Evolutionary conservation across 106 monocot genomes (phyloP).

Genomic region (Alisma plantagoaquatica): DNA sequence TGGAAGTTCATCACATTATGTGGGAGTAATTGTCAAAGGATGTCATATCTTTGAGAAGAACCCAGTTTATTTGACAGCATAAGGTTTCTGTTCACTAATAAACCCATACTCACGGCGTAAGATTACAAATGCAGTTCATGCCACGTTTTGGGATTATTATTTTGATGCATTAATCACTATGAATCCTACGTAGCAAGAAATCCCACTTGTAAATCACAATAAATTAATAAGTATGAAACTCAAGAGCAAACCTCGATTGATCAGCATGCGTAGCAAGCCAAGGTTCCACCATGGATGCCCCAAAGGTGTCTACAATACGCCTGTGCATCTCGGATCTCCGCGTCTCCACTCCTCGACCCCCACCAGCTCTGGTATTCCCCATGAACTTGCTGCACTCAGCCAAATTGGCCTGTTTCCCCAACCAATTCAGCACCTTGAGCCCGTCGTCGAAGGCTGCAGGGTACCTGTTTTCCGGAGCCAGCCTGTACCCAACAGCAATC

Average conservation of each 20-base stretch:
- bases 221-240: too few relatives aligned
- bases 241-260: constrained; percentile 59
- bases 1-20: too few relatives aligned
- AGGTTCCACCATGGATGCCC: constrained; percentile 67
- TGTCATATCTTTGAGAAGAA: too few relatives aligned
- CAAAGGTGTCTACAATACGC: constrained; percentile 59
- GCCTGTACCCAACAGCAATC: constrained; percentile 79
- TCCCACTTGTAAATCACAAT: too few relatives aligned
- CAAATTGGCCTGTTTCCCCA: constrained; percentile 85
- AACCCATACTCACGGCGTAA: too few relatives aligned
- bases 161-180: too few relatives aligned
- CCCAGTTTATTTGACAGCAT: too few relatives aligned
- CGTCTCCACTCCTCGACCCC: constrained; percentile 8
- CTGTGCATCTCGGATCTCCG: constrained; percentile 18
- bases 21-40: too few relatives aligned
- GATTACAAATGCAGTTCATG: too few relatives aligned
- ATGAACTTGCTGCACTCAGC: constrained; percentile 58
- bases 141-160: too few relatives aligned
- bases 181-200: too few relatives aligned
- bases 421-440: constrained; percentile 63
- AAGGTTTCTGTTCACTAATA: too few relatives aligned
- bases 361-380: constrained; percentile 16
- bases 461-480: constrained; percentile 87
- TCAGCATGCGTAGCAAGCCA: constrained; percentile 92
- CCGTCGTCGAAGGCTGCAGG: constrained; percentile 94